Conservation (phyloP, 2,329 filamentous ascomycete genomes). For the Diaporthe capsici region DNA sequence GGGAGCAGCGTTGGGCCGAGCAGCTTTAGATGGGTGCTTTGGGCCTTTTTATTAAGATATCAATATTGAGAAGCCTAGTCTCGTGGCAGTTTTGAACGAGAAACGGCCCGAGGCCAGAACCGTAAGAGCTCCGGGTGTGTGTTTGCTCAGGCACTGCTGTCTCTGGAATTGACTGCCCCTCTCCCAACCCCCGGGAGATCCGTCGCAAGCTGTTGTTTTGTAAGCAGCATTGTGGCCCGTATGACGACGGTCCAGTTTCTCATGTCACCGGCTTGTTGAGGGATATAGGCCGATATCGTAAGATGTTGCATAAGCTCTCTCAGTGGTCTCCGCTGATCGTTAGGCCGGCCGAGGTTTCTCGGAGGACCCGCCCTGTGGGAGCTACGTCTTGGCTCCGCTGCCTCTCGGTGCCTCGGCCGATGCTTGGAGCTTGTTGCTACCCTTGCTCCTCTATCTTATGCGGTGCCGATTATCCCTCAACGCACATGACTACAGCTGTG, state of each 20-base stretch:
- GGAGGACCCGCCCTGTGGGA: slow-evolving; percentile 18
- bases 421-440: not conserved
- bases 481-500: not conserved
- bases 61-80: not conserved
- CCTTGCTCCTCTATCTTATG: not conserved
- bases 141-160: not conserved
- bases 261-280: not conserved
- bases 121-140: not conserved
- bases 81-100: not conserved
- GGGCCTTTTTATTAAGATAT: not conserved
- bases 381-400: slow-evolving; percentile 19
- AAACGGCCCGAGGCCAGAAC: no score
- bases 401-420: slow-evolving; percentile 26
- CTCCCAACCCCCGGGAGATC: not conserved
- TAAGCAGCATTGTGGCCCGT: not conserved
- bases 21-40: not conserved
- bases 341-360: slow-evolving; percentile 27
- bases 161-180: not conserved
- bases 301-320: slow-evolving; percentile 10
- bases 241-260: not conserved
- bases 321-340: not conserved
- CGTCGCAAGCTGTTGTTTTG: not conserved
- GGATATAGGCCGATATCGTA: slow-evolving; percentile 1
- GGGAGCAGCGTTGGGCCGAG: not conserved
- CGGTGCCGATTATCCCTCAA: not conserved